These are phyloP conservation scores for Populus tremula DNA, from an alignment of 345 rosid species.

Conservation along the genomic window DNA sequence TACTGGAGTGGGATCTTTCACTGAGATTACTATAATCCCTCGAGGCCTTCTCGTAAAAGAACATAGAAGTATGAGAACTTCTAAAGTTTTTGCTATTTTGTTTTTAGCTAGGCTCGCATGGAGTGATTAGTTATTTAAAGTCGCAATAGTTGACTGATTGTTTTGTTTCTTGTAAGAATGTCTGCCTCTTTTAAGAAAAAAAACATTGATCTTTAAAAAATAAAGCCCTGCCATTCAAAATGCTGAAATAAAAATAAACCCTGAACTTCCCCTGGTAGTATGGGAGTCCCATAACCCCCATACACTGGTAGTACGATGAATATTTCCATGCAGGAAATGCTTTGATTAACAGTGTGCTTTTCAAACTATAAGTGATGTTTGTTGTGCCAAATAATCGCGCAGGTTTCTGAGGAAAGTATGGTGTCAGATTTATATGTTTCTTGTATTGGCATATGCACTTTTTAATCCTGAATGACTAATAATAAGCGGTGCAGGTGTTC, in stretches of 20 bases:
- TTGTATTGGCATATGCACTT: background rate
- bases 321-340: background rate
- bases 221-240: background rate
- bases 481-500: slow-evolving; percentile 22
- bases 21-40: background rate
- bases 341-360: background rate
- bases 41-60: background rate
- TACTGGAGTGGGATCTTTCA: background rate
- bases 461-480: slow-evolving; percentile 3
- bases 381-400: background rate
- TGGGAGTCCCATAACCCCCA: background rate
- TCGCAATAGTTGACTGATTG: background rate
- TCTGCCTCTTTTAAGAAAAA: background rate
- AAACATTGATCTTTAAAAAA: background rate
- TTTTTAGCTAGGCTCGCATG: background rate
- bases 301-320: background rate
- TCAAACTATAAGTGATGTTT: background rate
- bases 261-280: background rate
- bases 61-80: background rate
- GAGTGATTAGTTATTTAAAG: background rate
- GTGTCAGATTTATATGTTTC: background rate
- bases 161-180: background rate
- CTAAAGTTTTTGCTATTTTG: background rate
- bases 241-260: background rate
- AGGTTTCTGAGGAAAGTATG: background rate